Base-by-base conservation (phyloP, 2,329 filamentous ascomycete genomes). In the Metarhizium rileyi region DNA sequence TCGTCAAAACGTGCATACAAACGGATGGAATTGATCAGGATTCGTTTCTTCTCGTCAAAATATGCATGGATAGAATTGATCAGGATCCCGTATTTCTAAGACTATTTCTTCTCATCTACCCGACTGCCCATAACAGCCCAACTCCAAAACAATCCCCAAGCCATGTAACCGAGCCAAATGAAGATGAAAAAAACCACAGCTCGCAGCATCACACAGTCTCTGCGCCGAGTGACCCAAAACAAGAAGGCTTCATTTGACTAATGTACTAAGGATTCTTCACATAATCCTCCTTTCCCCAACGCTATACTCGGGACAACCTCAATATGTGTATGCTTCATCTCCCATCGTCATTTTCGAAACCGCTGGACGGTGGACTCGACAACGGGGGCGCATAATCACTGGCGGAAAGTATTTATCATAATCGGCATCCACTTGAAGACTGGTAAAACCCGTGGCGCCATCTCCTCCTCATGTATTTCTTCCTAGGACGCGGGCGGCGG, bases 401-500 rank as follows among this genome's bases (percentile, higher is more conserved):
- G n/a, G n/a, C n/a, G n/a, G n/a, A n/a, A n/a, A n/a, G n/a, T n/a
- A n/a, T n/a, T n/a, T n/a, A n/a, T n/a, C n/a, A n/a, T n/a, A n/a
- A n/a, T n/a, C n/a, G n/a, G n/a, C n/a, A n/a, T n/a, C n/a, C n/a
- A n/a, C n/a, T n/a, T n/a, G n/a, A n/a, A n/a, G n/a, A n/a, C n/a
- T n/a, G n/a, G n/a, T n/a, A n/a, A n/a, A n/a, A n/a, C n/a, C n/a
- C n/a, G n/a, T n/a, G n/a, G n/a, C n/a, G n/a, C n/a, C n/a, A n/a
- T n/a, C n/a, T n/a, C n/a, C n/a, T n/a, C 38, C 20, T 42, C 38
- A 7, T 23, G 10, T 42, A 14, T 8, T 26, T 36, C 44, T 48
- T 50, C 50, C 52, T 57, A 62, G 46, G 47, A 16, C 57, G 59
- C 28, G 12, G 51, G 46, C n/a, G 57, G 52, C 14, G 52, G 52